Evolutionary conservation across 768 basidiomycete species (phyloP), one percentile per base, ranked within the genome.

Genomic region (Tricholoma bakamatsutake): DNA sequence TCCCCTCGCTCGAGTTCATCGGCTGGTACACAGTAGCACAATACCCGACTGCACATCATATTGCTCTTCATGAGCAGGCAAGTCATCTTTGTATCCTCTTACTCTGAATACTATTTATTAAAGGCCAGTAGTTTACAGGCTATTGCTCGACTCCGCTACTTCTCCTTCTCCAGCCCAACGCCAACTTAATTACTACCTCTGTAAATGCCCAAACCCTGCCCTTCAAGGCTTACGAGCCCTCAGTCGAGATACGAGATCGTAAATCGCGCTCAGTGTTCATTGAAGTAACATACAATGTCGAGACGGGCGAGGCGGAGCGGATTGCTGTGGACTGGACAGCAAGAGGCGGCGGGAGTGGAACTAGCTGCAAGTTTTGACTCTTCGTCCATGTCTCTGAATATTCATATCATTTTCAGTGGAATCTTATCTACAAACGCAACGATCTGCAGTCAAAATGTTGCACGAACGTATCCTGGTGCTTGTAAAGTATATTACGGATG

Each of bases 261-360:
- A 85, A 77, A 65, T 83, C 87, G 51, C 84, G 87, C 52, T 82
- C 85, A 1, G 85, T 88, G 10, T 96, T 90, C 63, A 83, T 96
- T 45, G 88, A 93, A 64, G 90, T 87, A 1, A 75, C 87, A 3
- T 98, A 87, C 72, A 87, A 82, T 50, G 88, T 99, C 15, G 96
- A 98, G 71, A 98, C 96, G 0, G 97, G 96, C 33, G 97, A 99
- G 72, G 97, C 97, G 13, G 97, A 99, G 68, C 85, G 97, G 37
- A 98, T 99, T 59, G 97, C 97, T 5, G 97, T 99, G 0, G 96
- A 98, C 68, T 96, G 93, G 81, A 91, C 91, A 2, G 89, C 91
- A 24, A 84, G 85, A 67, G 90, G 90, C 8, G 90, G 92, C 48
- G 89, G 83, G 28, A 88, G 85, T 59, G 88, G 86, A 42, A 90